Base-by-base conservation (phyloP, 192 early-diverging fungal genomes). In the Powellomyces hirtus region DNA sequence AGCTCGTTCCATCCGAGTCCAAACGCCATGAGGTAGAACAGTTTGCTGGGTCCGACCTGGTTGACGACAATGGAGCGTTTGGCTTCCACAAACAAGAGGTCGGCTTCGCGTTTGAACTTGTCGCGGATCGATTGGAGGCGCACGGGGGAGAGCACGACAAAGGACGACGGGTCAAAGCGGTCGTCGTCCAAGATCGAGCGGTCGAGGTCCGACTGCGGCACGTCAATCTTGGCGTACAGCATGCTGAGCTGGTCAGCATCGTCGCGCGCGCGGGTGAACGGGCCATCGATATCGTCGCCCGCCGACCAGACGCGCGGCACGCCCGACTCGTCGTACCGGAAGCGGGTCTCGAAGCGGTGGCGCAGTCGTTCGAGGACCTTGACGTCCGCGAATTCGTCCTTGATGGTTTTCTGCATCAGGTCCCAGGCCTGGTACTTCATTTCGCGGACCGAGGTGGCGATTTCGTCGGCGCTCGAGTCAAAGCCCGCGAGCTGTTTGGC, bases 1-100 rank as follows among this genome's bases (percentile, higher is more conserved):
- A 94, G 90, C 76, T 99, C 97, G 67, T 99, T 99, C 93, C 95
- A 99, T 24, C 97, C 97, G 4, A 99, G 80, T 11, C 90, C 63
- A 4, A 96, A 73, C 36, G 92, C 77, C 59, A 93, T 61, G 16
- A 88, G 83, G 27, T 94, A 78, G 59, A 96, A 84, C 22, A 97
- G 85, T 46, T 88, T 89, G 60, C 89, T 90, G 34, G 91, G 93
- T 6, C 92, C 93, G 22, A 76, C 62, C 35, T 60, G 59, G 13
- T 36, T 38, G 5, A 87, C 72, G 2, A 99, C 95, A 58, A 93
- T 89, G 1, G 94, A 90, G 29, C 97, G 89, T 80, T 99, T 99
- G 1, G 97, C 97, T 69, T 99, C 97, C 40, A 97, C 72, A 58
- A 92, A 98, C 72, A 95, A 84, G 0, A 87, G 88, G 77, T 98